These are phyloP conservation scores for Eremothecium gossypii DNA, from an alignment of 1,139 yeast genomes.

Conservation along the genomic window DNA sequence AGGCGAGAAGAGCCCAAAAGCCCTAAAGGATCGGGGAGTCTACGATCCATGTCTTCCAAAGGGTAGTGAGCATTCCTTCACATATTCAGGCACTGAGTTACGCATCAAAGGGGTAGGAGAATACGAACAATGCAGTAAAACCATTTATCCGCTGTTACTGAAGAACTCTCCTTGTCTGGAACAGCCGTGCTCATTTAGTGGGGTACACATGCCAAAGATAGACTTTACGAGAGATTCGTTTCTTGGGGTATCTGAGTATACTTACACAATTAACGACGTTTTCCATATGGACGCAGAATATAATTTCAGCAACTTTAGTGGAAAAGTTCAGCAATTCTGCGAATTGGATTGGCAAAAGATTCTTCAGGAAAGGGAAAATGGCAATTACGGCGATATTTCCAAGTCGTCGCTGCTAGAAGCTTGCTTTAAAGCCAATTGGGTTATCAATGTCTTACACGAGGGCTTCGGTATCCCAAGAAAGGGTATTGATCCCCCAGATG, in stretches of 20 bases:
- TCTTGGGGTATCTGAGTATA: conserved; percentile 73
- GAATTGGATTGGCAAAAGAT: conserved; percentile 54
- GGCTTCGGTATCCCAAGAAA: conserved; percentile 67
- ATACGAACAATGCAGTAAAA: conserved; percentile 55
- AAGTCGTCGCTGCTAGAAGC: conserved; percentile 47
- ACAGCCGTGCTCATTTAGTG: conserved; percentile 69
- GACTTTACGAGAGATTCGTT: conserved; percentile 64
- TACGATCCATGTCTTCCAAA: conserved; percentile 66
- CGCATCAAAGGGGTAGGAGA: conserved; percentile 56
- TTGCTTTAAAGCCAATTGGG: conserved; percentile 81
- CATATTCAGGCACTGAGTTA: conserved; percentile 39
- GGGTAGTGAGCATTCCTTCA: conserved; percentile 39
- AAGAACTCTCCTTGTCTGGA: conserved; percentile 68
- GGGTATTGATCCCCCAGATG: conserved; percentile 35
- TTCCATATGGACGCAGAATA: conserved; percentile 73
- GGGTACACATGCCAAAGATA: conserved; percentile 68
- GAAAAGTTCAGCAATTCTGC: conserved; percentile 54
- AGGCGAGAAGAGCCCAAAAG: conserved; percentile 36
- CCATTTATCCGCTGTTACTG: conserved; percentile 60
- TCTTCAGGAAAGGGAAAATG: conserved; percentile 40
- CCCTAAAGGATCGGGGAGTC: conserved; percentile 32
- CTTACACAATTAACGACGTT: conserved; percentile 80
- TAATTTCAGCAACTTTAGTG: conserved; percentile 51
- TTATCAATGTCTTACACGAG: conserved; percentile 63
- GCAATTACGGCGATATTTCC: conserved; percentile 35